Conservation (phyloP, 2,329 filamentous ascomycete genomes). For the Fusarium acutatum region DNA sequence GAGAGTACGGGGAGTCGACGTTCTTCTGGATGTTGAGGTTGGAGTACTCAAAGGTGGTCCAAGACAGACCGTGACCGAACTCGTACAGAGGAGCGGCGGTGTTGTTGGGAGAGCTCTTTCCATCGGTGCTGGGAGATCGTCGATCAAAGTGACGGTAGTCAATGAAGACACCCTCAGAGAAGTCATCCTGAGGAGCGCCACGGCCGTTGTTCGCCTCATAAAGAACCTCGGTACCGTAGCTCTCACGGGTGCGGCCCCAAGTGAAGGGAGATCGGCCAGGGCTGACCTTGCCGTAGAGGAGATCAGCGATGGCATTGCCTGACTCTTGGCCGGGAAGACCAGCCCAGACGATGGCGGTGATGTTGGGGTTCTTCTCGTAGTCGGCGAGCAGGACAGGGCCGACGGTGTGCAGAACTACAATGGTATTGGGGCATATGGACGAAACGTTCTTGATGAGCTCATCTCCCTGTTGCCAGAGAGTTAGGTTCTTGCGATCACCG, state of each 20-base stretch:
- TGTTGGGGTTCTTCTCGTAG: constrained; percentile 78
- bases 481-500: constrained; percentile 93
- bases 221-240: constrained; percentile 75
- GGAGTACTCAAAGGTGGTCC: constrained; percentile 82
- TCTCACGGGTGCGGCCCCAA: constrained; percentile 71
- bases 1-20: constrained; percentile 60
- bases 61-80: constrained; percentile 83
- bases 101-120: constrained; percentile 30
- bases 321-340: constrained; percentile 85
- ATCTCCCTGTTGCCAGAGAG: constrained; percentile 86
- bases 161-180: constrained; percentile 81
- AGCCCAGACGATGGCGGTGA: constrained; percentile 85
- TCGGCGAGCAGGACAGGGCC: constrained; percentile 81
- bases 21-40: constrained; percentile 66
- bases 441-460: constrained; percentile 83
- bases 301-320: constrained; percentile 79
- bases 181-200: constrained; percentile 75
- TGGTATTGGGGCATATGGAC: constrained; percentile 82
- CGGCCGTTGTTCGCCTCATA: constrained; percentile 75
- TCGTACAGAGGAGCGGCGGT: constrained; percentile 73
- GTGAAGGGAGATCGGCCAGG: constrained; percentile 85
- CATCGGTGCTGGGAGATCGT: constrained; percentile 47
- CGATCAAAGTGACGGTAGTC: constrained; percentile 75
- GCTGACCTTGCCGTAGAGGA: constrained; percentile 85
- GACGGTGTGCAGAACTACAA: constrained; percentile 88